phyloP scores from a whole-genome alignment of 257 asterid genomes.

The Echium plantagineum region DNA sequence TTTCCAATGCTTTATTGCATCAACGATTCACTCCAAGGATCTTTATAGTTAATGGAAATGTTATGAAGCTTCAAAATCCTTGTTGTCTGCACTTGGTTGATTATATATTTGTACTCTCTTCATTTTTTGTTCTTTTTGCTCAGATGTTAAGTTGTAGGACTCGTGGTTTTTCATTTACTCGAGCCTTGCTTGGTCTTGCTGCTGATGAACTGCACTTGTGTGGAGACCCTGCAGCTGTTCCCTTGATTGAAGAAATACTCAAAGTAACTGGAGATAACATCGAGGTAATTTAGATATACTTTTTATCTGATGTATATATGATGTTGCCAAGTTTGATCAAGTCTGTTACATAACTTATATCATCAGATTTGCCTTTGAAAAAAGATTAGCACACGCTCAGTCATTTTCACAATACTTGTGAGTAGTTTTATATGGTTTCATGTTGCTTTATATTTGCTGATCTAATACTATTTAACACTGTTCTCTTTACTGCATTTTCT shows the following conservation, averaged over 20 bases:
- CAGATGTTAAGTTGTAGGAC: conserved; percentile 79
- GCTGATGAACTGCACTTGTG: conserved; percentile 91
- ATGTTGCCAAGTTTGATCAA: not conserved
- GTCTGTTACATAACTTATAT: not conserved
- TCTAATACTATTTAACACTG: not conserved
- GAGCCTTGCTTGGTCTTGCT: conserved; percentile 86
- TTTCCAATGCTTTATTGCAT: not conserved
- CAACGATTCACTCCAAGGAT: too few relatives aligned
- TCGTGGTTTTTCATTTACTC: conserved; percentile 88
- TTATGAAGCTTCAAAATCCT: too few relatives aligned
- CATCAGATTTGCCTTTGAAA: too few relatives aligned
- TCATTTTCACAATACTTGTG: not conserved
- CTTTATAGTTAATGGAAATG: too few relatives aligned
- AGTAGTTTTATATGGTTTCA: not conserved
- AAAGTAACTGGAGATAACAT: conserved; percentile 73
- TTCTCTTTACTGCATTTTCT: not conserved
- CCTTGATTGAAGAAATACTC: conserved; percentile 71
- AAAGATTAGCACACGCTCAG: not conserved
- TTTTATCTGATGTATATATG: too few relatives aligned
- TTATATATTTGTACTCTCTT: not conserved
- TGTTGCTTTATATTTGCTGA: not conserved
- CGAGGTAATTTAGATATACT: conserved; percentile 28
- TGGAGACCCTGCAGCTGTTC: conserved; percentile 95
- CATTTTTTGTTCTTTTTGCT: conserved; percentile 14
- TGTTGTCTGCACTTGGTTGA: not conserved